These are phyloP conservation scores for Ganoderma lucidum DNA, from an alignment of 1,284 basidiomycete species.

Conservation along the genomic window DNA sequence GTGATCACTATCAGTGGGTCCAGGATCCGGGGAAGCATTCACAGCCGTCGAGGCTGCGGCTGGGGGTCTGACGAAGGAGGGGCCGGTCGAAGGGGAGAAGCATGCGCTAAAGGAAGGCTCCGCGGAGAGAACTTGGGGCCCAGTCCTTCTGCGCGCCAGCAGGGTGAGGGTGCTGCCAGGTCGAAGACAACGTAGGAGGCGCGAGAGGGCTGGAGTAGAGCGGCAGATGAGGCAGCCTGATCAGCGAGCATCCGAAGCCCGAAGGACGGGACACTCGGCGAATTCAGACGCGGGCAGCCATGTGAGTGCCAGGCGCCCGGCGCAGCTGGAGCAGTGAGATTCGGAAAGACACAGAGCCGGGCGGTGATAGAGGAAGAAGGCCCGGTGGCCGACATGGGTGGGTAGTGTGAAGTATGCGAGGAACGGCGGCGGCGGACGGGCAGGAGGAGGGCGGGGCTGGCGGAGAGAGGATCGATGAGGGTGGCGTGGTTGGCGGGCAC, in stretches of 20 bases:
- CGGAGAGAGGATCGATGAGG: slow-evolving; percentile 32
- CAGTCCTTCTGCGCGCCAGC: slow-evolving; percentile 16
- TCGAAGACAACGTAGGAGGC: slow-evolving; percentile 2
- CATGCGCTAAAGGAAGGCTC: slow-evolving; percentile 13
- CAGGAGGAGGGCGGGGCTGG: neutral
- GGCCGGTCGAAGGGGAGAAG: slow-evolving; percentile 18
- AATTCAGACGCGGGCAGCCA: slow-evolving; percentile 13
- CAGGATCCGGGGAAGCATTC: slow-evolving; percentile 13
- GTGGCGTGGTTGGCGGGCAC: slow-evolving; percentile 22
- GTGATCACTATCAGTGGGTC: neutral
- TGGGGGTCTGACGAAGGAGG: slow-evolving; percentile 2
- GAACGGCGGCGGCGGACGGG: slow-evolving; percentile 1
- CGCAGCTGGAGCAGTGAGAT: slow-evolving; percentile 5
- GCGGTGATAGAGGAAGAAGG: neutral
- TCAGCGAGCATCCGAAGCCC: slow-evolving; percentile 17
- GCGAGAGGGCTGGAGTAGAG: slow-evolving; percentile 1
- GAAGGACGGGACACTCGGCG: slow-evolving; percentile 23
- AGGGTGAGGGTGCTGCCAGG: slow-evolving; percentile 13
- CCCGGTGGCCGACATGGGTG: neutral
- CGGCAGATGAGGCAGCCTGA: slow-evolving; percentile 20
- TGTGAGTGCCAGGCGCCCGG: slow-evolving; percentile 18
- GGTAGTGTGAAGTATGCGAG: neutral
- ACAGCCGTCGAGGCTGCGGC: slow-evolving; percentile 16
- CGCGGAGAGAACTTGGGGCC: slow-evolving; percentile 28
- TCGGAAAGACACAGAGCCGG: slow-evolving; percentile 9